Percentiles rank a stretch among this genome's conserved stretches.
These are phyloP conservation scores for Angophora floribunda DNA, from an alignment of 345 rosid genomes.

Conservation along the genomic window DNA sequence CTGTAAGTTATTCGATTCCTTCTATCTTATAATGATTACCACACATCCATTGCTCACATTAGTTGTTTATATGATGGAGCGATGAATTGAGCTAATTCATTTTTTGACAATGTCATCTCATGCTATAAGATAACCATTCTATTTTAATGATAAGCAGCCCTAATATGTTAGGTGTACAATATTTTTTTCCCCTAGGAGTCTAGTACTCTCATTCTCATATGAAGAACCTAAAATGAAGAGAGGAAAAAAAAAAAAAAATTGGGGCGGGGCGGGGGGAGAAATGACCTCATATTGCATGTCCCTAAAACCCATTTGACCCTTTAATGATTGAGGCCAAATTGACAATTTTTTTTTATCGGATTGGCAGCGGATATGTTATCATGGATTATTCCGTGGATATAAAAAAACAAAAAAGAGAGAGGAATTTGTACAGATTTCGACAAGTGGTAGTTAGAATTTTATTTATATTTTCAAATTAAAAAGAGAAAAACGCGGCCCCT, in stretches of 20 bases:
- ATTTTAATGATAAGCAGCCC: not conserved
- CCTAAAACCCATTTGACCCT: not conserved
- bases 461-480: no score
- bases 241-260: rapidly evolving
- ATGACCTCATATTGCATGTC: not conserved
- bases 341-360: not conserved
- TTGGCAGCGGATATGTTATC: not conserved
- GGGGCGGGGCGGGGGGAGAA: no score
- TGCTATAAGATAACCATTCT: not conserved
- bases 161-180: not conserved
- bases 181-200: not conserved
- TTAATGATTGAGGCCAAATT: not conserved
- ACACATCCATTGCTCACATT: rapidly evolving
- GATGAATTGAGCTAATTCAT: not conserved
- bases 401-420: not conserved
- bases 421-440: not conserved
- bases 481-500: no score
- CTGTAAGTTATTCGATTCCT: not conserved
- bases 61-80: not conserved
- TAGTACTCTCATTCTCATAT: not conserved
- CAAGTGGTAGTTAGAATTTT: not conserved
- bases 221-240: not conserved
- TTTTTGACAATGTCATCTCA: not conserved
- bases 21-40: not conserved
- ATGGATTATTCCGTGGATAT: not conserved